phyloP scores from a whole-genome alignment of 1,284 basidiomycete species.

The Puccinia brachypodii region DNA sequence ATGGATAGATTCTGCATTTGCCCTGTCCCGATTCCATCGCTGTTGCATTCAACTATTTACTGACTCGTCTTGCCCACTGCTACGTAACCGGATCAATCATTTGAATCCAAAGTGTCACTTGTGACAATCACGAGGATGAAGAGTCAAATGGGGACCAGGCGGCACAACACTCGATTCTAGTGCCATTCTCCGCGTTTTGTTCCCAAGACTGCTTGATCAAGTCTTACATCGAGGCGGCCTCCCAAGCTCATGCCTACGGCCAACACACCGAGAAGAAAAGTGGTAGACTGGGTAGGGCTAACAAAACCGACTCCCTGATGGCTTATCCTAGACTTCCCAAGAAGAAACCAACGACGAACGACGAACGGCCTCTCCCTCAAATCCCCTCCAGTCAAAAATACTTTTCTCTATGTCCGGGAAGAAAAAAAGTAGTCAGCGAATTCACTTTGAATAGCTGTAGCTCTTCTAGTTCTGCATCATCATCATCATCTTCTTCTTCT shows the following conservation, averaged over 20 bases:
- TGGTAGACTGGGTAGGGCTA: not conserved
- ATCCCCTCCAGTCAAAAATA: not conserved
- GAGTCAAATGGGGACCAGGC: not conserved
- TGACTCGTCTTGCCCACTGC: no score
- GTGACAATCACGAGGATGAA: not conserved
- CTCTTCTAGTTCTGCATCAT: slow-evolving; percentile 1
- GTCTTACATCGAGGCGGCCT: slow-evolving; percentile 8
- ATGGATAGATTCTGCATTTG: not conserved
- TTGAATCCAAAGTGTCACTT: not conserved
- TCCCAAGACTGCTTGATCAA: slow-evolving; percentile 10
- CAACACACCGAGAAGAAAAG: not conserved
- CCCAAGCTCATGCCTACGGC: not conserved
- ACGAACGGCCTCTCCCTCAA: not conserved
- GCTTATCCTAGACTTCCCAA: not conserved
- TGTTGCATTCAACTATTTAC: not conserved
- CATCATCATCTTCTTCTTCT: not conserved
- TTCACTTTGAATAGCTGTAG: slow-evolving; percentile 6
- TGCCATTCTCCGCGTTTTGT: not conserved
- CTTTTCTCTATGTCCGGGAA: not conserved
- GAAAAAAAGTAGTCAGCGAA: not conserved
- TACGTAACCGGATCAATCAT: no score
- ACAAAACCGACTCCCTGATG: not conserved
- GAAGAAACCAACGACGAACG: not conserved
- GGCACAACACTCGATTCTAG: not conserved
- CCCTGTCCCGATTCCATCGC: no score